Conservation (phyloP, 1,284 basidiomycete genomes). For the Ceratobasidium sp. region DNA sequence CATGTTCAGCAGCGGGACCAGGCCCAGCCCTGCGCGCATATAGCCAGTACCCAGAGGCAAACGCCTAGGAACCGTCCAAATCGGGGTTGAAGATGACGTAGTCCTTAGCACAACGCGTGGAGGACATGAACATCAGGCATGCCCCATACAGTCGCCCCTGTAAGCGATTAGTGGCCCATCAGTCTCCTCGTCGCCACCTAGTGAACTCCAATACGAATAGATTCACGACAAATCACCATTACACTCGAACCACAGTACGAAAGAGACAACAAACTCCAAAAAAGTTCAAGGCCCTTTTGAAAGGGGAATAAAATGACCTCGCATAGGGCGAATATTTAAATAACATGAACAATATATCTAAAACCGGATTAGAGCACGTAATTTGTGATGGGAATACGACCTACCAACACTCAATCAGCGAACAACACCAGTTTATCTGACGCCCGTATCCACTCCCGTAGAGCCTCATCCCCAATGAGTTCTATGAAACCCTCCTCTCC, state of each 20-base stretch:
- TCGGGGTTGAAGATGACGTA: slow-evolving; percentile 4
- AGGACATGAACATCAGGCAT: slow-evolving; percentile 1
- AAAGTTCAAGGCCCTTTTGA: slow-evolving; percentile 4
- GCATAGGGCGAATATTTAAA: neutral
- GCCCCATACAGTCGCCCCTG: neutral
- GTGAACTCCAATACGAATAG: neutral
- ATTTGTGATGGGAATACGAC: neutral
- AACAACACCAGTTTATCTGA: slow-evolving; percentile 91
- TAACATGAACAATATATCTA: neutral
- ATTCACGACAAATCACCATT: slow-evolving; percentile 7
- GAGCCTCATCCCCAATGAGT: slow-evolving; percentile 71
- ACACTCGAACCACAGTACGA: slow-evolving; percentile 4
- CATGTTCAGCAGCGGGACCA: neutral
- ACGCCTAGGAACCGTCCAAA: neutral
- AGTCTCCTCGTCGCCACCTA: neutral
- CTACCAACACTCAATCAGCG: slow-evolving; percentile 55
- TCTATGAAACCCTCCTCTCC: slow-evolving; percentile 66
- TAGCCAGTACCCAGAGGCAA: neutral
- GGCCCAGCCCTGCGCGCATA: slow-evolving; percentile 10
- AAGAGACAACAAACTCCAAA: neutral
- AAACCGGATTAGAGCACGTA: neutral
- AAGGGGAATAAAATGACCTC: slow-evolving; percentile 21
- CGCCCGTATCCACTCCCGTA: slow-evolving; percentile 81
- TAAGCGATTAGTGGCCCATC: slow-evolving; percentile 1
- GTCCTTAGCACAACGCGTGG: neutral